These are phyloP conservation scores for Fusarium sp. DNA, from an alignment of 2,329 filamentous ascomycete genomes.

Conservation along the genomic window DNA sequence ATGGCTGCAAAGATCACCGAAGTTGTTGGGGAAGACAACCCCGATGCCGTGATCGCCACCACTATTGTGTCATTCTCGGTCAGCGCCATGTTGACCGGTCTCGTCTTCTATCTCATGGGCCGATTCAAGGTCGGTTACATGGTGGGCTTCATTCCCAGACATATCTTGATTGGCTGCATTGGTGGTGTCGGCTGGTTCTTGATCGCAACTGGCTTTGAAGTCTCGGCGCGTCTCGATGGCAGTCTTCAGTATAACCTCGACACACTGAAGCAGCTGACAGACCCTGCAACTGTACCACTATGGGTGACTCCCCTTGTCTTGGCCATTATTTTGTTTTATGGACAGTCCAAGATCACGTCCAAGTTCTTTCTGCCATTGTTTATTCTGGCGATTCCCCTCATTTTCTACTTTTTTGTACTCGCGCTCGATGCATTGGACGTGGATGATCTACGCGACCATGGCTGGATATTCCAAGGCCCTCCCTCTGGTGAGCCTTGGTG, in stretches of 20 bases:
- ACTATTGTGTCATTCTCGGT: conserved; percentile 92
- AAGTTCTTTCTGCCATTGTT: conserved; percentile 89
- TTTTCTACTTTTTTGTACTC: conserved; percentile 84
- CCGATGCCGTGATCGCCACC: conserved; percentile 90
- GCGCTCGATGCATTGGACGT: conserved; percentile 76
- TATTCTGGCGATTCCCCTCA: conserved; percentile 80
- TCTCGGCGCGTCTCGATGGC: conserved; percentile 88
- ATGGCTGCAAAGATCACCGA: conserved; percentile 92
- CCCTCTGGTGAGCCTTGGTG: conserved; percentile 92
- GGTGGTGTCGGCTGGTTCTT: conserved; percentile 97
- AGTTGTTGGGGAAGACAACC: conserved; percentile 81
- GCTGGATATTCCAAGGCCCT: conserved; percentile 94
- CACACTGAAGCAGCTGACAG: conserved; percentile 81
- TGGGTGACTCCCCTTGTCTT: conserved; percentile 86
- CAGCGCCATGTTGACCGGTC: conserved; percentile 90
- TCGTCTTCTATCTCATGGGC: conserved; percentile 93
- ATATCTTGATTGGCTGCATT: conserved; percentile 97
- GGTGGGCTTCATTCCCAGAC: conserved; percentile 95
- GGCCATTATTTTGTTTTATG: conserved; percentile 79
- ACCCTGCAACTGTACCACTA: conserved; percentile 79
- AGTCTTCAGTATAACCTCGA: conserved; percentile 84
- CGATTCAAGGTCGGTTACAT: conserved; percentile 89
- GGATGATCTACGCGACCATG: conserved; percentile 74
- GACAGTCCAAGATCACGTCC: conserved; percentile 81
- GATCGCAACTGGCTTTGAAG: conserved; percentile 90